Evolutionary conservation across 768 basidiomycete species (phyloP).

Genomic region (Boletales sp.): DNA sequence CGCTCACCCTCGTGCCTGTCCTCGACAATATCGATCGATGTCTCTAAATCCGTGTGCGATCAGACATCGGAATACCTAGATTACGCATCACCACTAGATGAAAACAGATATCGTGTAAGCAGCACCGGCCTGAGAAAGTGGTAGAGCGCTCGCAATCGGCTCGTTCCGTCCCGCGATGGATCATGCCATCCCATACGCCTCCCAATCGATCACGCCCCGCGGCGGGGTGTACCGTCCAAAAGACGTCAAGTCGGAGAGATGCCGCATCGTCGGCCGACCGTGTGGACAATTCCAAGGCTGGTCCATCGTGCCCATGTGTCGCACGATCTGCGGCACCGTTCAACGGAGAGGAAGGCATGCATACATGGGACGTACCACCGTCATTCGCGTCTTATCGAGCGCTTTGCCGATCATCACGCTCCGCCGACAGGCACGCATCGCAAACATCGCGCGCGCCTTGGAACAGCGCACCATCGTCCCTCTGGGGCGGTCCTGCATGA

Average conservation of each 20-base stretch:
- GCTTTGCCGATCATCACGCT: slow-evolving; percentile 96
- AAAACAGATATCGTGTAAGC: not conserved
- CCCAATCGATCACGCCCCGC: slow-evolving; percentile 36
- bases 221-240: slow-evolving; percentile 18
- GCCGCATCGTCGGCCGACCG: slow-evolving; percentile 80
- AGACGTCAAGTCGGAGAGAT: slow-evolving; percentile 51
- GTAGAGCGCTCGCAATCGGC: too few relatives aligned
- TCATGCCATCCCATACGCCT: slow-evolving; percentile 8
- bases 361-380: slow-evolving; percentile 41
- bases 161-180: not conserved
- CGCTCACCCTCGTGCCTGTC: too few relatives aligned
- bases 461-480: slow-evolving; percentile 89
- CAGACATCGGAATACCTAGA: not conserved
- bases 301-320: slow-evolving; percentile 81
- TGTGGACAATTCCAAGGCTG: slow-evolving; percentile 91
- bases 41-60: too few relatives aligned
- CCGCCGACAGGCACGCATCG: slow-evolving; percentile 91
- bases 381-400: slow-evolving; percentile 77
- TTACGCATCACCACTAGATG: slow-evolving; percentile 12
- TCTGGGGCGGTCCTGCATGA: slow-evolving; percentile 72
- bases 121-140: too few relatives aligned
- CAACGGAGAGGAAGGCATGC: not conserved
- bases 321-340: slow-evolving; percentile 49
- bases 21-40: too few relatives aligned
- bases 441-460: slow-evolving; percentile 94